Base-by-base conservation (phyloP, 164 flowering plant genomes). In the Nymphaea colorata region DNA sequence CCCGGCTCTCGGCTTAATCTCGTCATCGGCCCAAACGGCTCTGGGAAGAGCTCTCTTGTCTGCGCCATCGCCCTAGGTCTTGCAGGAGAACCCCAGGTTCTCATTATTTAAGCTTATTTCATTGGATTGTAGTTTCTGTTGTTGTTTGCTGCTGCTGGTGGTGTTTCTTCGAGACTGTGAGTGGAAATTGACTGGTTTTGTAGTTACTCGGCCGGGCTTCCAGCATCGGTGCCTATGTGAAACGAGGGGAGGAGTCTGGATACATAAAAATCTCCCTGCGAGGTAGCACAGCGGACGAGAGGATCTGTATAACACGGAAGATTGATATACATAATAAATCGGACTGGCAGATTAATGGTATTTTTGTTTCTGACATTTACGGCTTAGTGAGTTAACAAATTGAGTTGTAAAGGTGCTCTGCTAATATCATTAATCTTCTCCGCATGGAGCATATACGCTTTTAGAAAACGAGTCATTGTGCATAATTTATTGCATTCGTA, bases 21-120 rank as follows among this genome's bases (percentile, higher is more conserved):
- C 51, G 95, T 94, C 4, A 83, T 90, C 66, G 99, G 99, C 44
- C 99, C 99, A 3, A 94, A 94, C 75, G 99, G 99, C 4, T 86
- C 93, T 3, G 97, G 99, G 2, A 94, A 94, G 78, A 94, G 99
- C 73, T 94, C 99, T 43, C 76, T 94, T 62, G 96, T 94, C 11
- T 94, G 99, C 69, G 99, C 96, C 44, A 94, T 94, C 70, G 97
- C 97, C 2, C 88, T 94, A 42, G 96, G 96, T 25, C 96, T 94
- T 62, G 90, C 91, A 14, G 99, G 99, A 12, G 97, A 94, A 77
- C 97, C 99, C 59, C 93, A 85, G 95, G 98, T 90, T 64, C 36
- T 0, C 36, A 25, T 25, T 64, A 11, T 64, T 64, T 14, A 4
- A 11, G 10, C 57, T 51, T 61, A 36, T 36, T 8, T n/a, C 7